Evolutionary conservation across 2,329 filamentous ascomycete genomes (phyloP), one percentile per base, ranked within the genome.

Genomic region (Arthrobotrys pseudoclavata): DNA sequence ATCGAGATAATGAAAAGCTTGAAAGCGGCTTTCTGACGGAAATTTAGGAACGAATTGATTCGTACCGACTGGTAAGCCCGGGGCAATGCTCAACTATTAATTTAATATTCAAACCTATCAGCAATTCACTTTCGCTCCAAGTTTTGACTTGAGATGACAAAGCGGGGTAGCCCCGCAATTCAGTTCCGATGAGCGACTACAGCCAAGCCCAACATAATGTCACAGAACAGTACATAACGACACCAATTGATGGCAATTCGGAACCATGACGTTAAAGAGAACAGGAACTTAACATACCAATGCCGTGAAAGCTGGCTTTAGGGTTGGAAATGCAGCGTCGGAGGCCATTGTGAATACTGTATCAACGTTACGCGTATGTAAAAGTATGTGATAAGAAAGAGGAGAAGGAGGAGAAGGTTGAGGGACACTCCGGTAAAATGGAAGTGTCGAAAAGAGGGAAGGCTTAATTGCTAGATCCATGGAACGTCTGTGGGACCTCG

Each of bases 291-390:
- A 22, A 70, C 72, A 31, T 66, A 76, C 72, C 60, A 76, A 34
- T 45, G 31, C 57, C n/a, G 72, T 69, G 20, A 76, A 76, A 15
- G 72, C 72, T 18, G 72, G 72, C 24, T 69, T 60, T 15, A 76
- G 72, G 40, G 55, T 76, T 31, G 72, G 72, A 60, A 76, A 76
- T 26, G 13, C n/a, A 22, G 55, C 24, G 1, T 42, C 13, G 37
- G 37, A 15, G 13, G 37, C 42, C 42, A 45, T 45, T 45, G 42
- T n/a, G 42, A 45, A 47, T 52, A 24, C 20, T 18, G 9, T 61
- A n/a, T 26, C n/a, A 48, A 37, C 29, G 18, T 24, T 47, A 62
- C 20, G 18, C 15, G 37, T 40, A 15, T n/a, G 4, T 1, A 12
- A 40, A 15, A 40, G 37, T 40, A 15, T n/a, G 4, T 1, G 37